Evolutionary conservation across 129 eudicot genomes (phyloP), one percentile per base, ranked within the genome.

Genomic region (Tanacetum coccineum): DNA sequence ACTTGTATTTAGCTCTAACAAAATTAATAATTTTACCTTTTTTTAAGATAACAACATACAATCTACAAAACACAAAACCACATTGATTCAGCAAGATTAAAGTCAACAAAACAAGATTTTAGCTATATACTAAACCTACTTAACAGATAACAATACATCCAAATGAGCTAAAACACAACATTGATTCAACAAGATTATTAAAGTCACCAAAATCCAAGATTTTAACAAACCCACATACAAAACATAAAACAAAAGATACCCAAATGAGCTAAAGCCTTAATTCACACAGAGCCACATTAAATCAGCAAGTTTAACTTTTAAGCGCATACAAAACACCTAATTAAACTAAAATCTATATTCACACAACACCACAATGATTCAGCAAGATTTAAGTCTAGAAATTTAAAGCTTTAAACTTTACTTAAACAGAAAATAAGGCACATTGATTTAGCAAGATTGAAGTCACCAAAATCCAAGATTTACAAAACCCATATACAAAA

Each of bases 211-310:
- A 59, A 62, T 64, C 64, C 64, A 73, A 54, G 77, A 67, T 49
- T 73, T n/a, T 26, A 60, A 69, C 65, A 77, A 62, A 77, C 72
- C 81, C 67, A 72, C 59, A 57, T 39, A 52, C 59, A 50, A 77
- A 65, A 77, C 42, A 36, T 36, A 7, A 56, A 56, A 17, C 47
- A 50, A 69, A 36, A 20, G 39, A 20, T 30, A 62, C 64, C 20
- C 57, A 72, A 7, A 21, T 52, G 21, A 52, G 70, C 64, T n/a
- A 22, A 20, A 50, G 22, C 46, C 17, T 36, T 28, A 17, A 52
- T 39, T 3, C 76, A 62, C 26, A 51, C 63, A 50, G 11, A 52
- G 51, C 22, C 56, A 69, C 45, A 57, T 9, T 56, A 25, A 69
- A 45, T 69, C 45, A 13, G 25, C 42, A 36, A 30, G 39, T 30